Evolutionary conservation across 345 rosid genomes (phyloP).

Genomic region (Angophora floribunda): DNA sequence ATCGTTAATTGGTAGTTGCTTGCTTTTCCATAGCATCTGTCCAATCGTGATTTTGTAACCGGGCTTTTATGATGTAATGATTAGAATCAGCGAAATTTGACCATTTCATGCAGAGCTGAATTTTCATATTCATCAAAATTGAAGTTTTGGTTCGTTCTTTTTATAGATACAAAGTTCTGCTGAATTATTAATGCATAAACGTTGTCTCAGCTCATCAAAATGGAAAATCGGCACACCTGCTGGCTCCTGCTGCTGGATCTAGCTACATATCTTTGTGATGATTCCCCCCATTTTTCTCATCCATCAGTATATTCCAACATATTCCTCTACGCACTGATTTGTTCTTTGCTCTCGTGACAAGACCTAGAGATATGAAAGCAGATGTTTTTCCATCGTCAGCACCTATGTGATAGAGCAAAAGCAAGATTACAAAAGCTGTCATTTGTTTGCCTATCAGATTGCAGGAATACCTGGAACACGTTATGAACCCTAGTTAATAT

Average conservation of each 20-base stretch:
- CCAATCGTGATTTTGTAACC: background rate
- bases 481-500: too few relatives aligned
- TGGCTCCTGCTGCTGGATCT: background rate
- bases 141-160: background rate
- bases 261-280: background rate
- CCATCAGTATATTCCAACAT: background rate
- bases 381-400: too few relatives aligned
- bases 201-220: background rate
- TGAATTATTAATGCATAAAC: background rate
- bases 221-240: background rate
- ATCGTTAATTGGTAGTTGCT: background rate
- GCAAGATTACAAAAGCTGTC: too few relatives aligned
- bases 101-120: too few relatives aligned
- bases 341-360: background rate
- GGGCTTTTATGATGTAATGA: background rate
- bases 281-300: background rate
- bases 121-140: background rate
- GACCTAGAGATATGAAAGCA: too few relatives aligned
- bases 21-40: background rate
- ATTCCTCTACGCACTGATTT: background rate
- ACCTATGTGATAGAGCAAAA: too few relatives aligned
- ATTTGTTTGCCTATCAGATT: too few relatives aligned
- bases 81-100: too few relatives aligned
- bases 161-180: background rate
- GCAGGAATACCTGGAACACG: too few relatives aligned